Conservation (phyloP, 768 basidiomycete species). For the Chlorophyllum brunneum region DNA sequence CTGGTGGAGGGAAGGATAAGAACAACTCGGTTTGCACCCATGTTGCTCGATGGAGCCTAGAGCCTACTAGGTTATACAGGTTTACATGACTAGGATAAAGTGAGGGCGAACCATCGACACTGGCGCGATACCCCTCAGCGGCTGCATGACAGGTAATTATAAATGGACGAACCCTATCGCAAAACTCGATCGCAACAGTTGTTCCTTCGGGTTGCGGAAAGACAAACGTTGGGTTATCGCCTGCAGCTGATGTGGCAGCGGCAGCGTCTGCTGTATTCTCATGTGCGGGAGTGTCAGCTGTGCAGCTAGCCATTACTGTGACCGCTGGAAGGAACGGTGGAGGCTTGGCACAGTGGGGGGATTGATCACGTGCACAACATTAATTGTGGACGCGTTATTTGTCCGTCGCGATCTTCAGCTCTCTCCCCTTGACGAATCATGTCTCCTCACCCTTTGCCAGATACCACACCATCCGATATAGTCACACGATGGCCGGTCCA, state of each 20-base stretch:
- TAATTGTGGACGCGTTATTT: conserved; percentile 51
- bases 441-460: not conserved
- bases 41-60: conserved; percentile 86
- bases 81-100: not conserved
- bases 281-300: not conserved
- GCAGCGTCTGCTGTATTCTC: not conserved
- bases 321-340: not conserved
- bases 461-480: not conserved
- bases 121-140: conserved; percentile 20
- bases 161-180: conserved; percentile 68
- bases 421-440: conserved; percentile 6
- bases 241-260: not conserved
- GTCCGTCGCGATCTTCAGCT: conserved; percentile 15
- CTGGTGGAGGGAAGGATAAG: conserved; percentile 84
- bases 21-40: conserved; percentile 95
- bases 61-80: not conserved
- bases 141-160: not conserved
- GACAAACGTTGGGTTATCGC: conserved; percentile 41
- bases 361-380: conserved; percentile 29
- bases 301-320: conserved; percentile 10
- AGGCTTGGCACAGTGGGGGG: not conserved
- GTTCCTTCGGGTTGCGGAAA: conserved; percentile 45
- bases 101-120: conserved; percentile 72
- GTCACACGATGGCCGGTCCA: conserved; percentile 60
- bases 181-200: conserved; percentile 85